phyloP scores from a whole-genome alignment of 2,329 filamentous ascomycete species.

The Xylariaceae sp. region DNA sequence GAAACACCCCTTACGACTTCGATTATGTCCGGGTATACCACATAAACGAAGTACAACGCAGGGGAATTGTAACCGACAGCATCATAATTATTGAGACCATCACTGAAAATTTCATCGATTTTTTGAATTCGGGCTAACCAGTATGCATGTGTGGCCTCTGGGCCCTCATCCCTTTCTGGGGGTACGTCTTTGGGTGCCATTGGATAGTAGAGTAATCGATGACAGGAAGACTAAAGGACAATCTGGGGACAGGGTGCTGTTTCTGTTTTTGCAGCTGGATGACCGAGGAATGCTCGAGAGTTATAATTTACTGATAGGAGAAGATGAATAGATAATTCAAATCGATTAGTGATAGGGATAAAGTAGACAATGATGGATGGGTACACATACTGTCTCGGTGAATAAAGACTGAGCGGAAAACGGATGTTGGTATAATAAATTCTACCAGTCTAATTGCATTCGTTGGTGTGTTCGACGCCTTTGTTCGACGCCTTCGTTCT shows the following conservation, averaged over 20 bases:
- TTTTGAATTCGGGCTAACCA: not conserved
- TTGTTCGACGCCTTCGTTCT: too few species aligned
- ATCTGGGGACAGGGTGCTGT: not conserved
- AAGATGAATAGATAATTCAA: not conserved
- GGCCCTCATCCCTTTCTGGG: not conserved
- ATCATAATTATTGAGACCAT: conserved; percentile 1
- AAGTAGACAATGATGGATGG: too few species aligned
- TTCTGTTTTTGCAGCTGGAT: not conserved
- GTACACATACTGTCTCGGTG: too few species aligned
- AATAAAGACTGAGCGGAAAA: too few species aligned
- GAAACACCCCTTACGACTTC: too few species aligned
- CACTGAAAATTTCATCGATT: not conserved
- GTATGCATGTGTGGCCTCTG: not conserved
- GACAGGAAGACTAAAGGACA: too few species aligned
- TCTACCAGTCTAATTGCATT: too few species aligned
- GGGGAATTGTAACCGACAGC: not conserved
- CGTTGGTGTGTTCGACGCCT: too few species aligned
- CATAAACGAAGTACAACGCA: conserved; percentile 1
- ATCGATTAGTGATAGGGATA: too few species aligned
- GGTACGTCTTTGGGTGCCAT: not conserved
- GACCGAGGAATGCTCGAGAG: not conserved
- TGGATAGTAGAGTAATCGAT: too few species aligned
- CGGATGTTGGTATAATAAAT: too few species aligned
- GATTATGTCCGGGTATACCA: not conserved
- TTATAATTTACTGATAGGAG: not conserved